A percentile compares a stretch with the other conserved stretches of the same genome.
phyloP scores from a whole-genome alignment of 371 early-diverging fungal genomes.

The Catenaria anguillulae region DNA sequence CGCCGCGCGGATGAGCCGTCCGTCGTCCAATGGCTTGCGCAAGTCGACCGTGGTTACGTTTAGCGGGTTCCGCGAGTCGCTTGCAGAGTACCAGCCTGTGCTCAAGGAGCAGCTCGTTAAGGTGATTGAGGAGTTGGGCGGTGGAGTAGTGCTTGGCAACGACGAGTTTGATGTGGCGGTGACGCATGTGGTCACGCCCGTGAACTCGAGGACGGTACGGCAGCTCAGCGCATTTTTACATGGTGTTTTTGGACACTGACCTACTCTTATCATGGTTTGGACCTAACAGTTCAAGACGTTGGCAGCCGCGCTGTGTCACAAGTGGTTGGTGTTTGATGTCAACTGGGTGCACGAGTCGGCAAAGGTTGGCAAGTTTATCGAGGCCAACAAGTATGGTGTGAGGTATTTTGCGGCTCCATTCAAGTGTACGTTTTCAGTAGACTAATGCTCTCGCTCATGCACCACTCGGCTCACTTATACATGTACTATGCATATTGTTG shows the following conservation, averaged over 20 bases:
- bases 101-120: not conserved
- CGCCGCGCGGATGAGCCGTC: too few species aligned
- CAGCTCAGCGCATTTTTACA: not conserved
- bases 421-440: not conserved
- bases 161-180: not conserved
- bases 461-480: not conserved
- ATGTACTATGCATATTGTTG: not conserved
- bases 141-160: not conserved
- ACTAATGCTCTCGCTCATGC: not conserved
- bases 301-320: not conserved
- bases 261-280: too few species aligned
- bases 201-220: not conserved
- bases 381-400: not conserved
- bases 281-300: not conserved
- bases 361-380: not conserved
- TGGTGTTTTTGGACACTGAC: not conserved
- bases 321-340: not conserved
- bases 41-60: not conserved
- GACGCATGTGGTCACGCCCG: not conserved
- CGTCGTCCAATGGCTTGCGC: not conserved
- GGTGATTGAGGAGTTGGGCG: not conserved
- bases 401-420: not conserved
- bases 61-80: not conserved
- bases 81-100: not conserved
- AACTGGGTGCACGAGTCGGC: not conserved